phyloP scores from a whole-genome alignment of 495 filamentous ascomycete species.

The Neurospora africana region DNA sequence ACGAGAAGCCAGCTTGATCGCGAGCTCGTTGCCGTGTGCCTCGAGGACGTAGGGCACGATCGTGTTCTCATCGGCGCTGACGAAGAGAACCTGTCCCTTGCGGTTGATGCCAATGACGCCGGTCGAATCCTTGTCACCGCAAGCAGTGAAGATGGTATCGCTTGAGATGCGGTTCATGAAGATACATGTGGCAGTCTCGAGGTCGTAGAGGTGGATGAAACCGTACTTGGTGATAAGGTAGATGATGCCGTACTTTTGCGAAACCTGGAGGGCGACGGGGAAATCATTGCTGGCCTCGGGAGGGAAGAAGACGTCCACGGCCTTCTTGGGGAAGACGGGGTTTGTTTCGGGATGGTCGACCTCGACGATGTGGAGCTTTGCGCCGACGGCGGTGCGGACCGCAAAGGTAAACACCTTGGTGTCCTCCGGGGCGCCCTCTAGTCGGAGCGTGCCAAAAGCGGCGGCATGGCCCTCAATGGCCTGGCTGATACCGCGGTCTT shows the following conservation, averaged over 20 bases:
- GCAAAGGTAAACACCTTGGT: constrained; percentile 96
- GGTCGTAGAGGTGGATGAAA: constrained; percentile 96
- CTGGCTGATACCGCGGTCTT: constrained; percentile 91
- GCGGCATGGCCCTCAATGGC: constrained; percentile 96
- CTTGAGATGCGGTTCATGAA: constrained; percentile 99
- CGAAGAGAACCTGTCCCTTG: constrained; percentile 90
- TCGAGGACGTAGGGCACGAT: constrained; percentile 90
- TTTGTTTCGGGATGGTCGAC: constrained; percentile 88
- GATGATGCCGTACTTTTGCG: constrained; percentile 86
- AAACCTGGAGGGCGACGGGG: constrained; percentile 96
- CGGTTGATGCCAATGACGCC: constrained; percentile 94
- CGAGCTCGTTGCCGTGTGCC: constrained; percentile 82
- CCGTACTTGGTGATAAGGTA: constrained; percentile 98
- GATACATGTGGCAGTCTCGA: constrained; percentile 93
- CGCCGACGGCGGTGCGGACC: constrained; percentile 73
- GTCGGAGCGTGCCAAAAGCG: constrained; percentile 77
- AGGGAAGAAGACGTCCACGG: constrained; percentile 95
- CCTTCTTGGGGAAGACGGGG: constrained; percentile 82
- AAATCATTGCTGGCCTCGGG: constrained; percentile 92
- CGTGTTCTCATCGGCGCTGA: constrained; percentile 81
- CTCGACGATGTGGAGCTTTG: constrained; percentile 96
- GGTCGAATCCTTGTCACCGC: constrained; percentile 68
- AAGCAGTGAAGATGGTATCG: constrained; percentile 96
- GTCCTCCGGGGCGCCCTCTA: constrained; percentile 81
- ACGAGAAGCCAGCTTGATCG: constrained; percentile 89